Evolutionary conservation across 768 basidiomycete species (phyloP).

Genomic region (Lyophyllum atratum): DNA sequence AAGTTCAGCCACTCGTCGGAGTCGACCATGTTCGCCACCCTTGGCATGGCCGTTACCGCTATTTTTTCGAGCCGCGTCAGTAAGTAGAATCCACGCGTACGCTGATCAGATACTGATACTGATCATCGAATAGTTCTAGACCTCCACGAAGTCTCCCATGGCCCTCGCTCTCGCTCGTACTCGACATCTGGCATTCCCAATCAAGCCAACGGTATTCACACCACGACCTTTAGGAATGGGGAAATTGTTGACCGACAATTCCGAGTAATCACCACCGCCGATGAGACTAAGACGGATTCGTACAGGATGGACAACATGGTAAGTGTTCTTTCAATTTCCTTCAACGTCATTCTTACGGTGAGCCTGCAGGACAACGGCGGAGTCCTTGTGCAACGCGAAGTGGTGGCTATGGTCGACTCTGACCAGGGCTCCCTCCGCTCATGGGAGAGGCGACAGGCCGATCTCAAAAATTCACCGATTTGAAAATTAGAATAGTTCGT

Average conservation of each 20-base stretch:
- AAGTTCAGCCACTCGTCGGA: conserved; percentile 18
- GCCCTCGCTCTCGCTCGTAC: conserved; percentile 8
- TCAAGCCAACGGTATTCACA: conserved; percentile 12
- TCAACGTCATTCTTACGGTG: background rate
- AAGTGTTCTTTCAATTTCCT: background rate
- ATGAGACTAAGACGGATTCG: conserved; percentile 13
- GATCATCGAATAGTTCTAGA: conserved; percentile 12
- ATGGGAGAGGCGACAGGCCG: conserved; percentile 10
- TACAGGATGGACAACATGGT: conserved; percentile 17
- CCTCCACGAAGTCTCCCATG: conserved; percentile 11
- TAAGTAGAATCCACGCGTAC: conserved; percentile 3
- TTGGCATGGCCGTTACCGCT: conserved; percentile 21
- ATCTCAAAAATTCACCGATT: conserved; percentile 4
- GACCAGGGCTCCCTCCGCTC: conserved; percentile 14
- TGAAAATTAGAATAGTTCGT: background rate
- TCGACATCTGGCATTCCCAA: conserved; percentile 5
- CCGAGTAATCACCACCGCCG: conserved; percentile 3
- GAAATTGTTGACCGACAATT: conserved; percentile 17
- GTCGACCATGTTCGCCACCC: conserved; percentile 22
- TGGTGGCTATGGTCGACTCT: conserved; percentile 15
- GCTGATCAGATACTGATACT: background rate
- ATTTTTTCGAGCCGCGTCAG: conserved; percentile 21
- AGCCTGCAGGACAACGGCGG: conserved; percentile 10
- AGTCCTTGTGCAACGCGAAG: conserved; percentile 17
- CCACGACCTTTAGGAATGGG: conserved; percentile 14